phyloP scores from a whole-genome alignment of 2,329 filamentous ascomycete genomes.

The Trichoderma lentiforme region DNA sequence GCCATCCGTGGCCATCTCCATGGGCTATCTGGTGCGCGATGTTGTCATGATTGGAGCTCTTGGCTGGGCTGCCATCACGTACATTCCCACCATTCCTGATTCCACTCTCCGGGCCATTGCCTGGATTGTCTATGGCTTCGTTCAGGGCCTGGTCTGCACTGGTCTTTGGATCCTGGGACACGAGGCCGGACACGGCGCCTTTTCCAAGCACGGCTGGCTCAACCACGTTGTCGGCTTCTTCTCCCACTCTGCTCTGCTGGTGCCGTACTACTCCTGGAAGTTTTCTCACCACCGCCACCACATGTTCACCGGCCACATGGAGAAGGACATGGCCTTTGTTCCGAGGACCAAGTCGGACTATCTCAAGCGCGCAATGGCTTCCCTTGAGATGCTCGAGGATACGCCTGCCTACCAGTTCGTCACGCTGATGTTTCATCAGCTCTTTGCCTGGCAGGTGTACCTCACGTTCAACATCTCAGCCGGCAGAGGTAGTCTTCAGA shows the following conservation, averaged over 20 bases:
- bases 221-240: constrained; percentile 63
- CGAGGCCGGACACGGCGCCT: constrained; percentile 67
- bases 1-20: constrained; percentile 25
- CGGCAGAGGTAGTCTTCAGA: not conserved
- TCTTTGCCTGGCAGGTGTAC: constrained; percentile 63
- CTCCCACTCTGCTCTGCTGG: constrained; percentile 62
- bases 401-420: constrained; percentile 55
- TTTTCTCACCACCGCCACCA: constrained; percentile 69
- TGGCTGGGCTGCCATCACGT: constrained; percentile 49
- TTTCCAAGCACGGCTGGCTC: constrained; percentile 53
- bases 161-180: constrained; percentile 70
- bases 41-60: constrained; percentile 47
- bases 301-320: constrained; percentile 64
- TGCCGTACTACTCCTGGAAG: constrained; percentile 73
- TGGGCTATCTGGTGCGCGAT: constrained; percentile 53
- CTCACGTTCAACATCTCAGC: constrained; percentile 55
- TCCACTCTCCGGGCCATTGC: not conserved
- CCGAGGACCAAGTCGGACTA: constrained; percentile 7
- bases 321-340: constrained; percentile 39
- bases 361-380: constrained; percentile 23
- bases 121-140: constrained; percentile 53
- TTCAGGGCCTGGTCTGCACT: constrained; percentile 63
- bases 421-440: constrained; percentile 58
- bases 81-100: constrained; percentile 50
- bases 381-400: constrained; percentile 59